These are phyloP conservation scores for Tricholoma saponaceum DNA, from an alignment of 768 basidiomycete species.

Conservation along the genomic window DNA sequence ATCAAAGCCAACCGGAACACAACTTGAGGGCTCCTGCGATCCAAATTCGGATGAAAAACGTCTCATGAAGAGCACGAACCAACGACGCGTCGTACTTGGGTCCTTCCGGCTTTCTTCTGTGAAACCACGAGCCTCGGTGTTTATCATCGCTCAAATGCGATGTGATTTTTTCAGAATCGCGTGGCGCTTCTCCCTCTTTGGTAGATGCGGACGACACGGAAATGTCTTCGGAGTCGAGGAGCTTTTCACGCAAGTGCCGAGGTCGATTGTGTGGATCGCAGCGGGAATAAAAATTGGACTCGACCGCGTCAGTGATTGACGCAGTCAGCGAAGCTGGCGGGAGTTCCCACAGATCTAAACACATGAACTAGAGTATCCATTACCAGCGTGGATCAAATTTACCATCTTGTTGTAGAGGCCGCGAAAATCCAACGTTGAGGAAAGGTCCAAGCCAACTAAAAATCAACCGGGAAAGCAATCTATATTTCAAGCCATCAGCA, in stretches of 20 bases:
- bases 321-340: conserved; percentile 29
- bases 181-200: conserved; percentile 12
- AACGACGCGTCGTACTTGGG: conserved; percentile 30
- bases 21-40: conserved; percentile 32
- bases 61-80: conserved; percentile 29
- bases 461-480: conserved; percentile 32
- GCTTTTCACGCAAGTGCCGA: conserved; percentile 2
- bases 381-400: background rate
- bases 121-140: background rate
- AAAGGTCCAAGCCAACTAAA: conserved; percentile 48
- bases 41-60: conserved; percentile 35
- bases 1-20: conserved; percentile 20
- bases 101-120: conserved; percentile 1
- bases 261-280: conserved; percentile 39
- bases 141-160: no score
- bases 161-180: no score
- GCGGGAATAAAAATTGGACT: conserved; percentile 39
- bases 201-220: conserved; percentile 2
- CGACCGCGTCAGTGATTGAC: conserved; percentile 32
- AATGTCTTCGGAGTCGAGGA: background rate
- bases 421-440: conserved; percentile 44
- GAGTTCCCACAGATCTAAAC: conserved; percentile 46
- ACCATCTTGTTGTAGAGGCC: conserved; percentile 49
- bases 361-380: background rate
- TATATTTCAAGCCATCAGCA: conserved; percentile 10